These are phyloP conservation scores for Fusarium luffae DNA, from an alignment of 2,329 filamentous ascomycete species.

Conservation along the genomic window DNA sequence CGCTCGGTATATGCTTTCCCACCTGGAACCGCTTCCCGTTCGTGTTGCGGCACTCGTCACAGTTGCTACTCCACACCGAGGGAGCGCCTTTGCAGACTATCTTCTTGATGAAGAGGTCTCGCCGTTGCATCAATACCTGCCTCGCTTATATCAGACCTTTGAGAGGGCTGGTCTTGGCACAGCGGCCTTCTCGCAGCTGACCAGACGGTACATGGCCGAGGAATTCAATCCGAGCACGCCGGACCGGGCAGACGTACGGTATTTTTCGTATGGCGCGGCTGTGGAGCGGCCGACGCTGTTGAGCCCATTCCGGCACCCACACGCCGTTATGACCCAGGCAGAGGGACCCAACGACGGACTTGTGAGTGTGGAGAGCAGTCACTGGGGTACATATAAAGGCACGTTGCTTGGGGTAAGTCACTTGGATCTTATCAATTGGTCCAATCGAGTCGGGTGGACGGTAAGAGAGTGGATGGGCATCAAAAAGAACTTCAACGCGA, in stretches of 20 bases:
- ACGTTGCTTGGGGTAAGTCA: conserved; percentile 71
- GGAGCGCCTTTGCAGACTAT: conserved; percentile 66
- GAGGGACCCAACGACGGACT: conserved; percentile 74
- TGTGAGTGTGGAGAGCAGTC: conserved; percentile 72
- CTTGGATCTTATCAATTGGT: conserved; percentile 75
- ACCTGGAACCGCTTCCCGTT: conserved; percentile 59
- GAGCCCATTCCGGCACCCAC: conserved; percentile 70
- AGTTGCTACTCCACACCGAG: conserved; percentile 66
- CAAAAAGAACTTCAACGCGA: conserved; percentile 70
- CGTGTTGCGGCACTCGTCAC: conserved; percentile 64
- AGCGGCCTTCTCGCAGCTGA: conserved; percentile 70
- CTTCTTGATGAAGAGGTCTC: conserved; percentile 57
- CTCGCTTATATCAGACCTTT: conserved; percentile 64
- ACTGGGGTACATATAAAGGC: conserved; percentile 73
- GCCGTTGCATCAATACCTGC: conserved; percentile 59
- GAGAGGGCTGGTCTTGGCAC: conserved; percentile 65
- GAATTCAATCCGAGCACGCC: conserved; percentile 69
- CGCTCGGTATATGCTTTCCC: conserved; percentile 72
- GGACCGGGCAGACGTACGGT: conserved; percentile 64
- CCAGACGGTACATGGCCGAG: conserved; percentile 65
- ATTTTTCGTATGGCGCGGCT: conserved; percentile 72
- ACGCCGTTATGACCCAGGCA: conserved; percentile 58
- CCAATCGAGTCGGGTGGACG: conserved; percentile 67
- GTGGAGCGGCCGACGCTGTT: conserved; percentile 63
- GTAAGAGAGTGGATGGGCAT: conserved; percentile 64